Evolutionary conservation across 2,329 filamentous ascomycete species (phyloP), one percentile per base, ranked within the genome.

Genomic region (Penicillium sp.): DNA sequence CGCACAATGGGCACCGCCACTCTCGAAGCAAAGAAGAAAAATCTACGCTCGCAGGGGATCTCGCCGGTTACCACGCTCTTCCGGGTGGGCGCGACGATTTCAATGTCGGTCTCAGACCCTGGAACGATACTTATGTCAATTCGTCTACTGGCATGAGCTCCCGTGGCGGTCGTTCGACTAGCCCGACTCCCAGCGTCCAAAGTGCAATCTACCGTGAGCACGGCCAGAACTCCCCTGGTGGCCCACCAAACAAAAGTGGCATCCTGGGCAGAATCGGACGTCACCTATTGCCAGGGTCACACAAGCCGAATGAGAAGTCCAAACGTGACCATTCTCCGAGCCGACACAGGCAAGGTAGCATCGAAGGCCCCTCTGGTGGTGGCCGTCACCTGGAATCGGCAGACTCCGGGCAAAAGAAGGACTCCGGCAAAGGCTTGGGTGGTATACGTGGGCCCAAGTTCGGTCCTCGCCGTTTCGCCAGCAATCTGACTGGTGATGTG

Each of bases 1-100:
- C 57, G 22, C 57, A 60, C 78, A 69, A 80, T 49, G 62, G 63
- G 13, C 68, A 67, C 47, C 63, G 67, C 24, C 67, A 73, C 54
- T 73, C 71, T 27, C 72, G 74, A 50, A 83, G 80, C 62, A 82
- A 78, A 60, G 80, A 83, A 55, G 80, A 82, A 46, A 73, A 68
- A 29, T 61, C 69, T n/a, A 67, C 61, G 13, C 56, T 58, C 26
- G 63, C 65, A 13, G 64, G 63, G 11, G 66, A 69, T 49, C 55
- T 68, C 6, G 60, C 63, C 37, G 60, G 66, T 28, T 82, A 82
- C 58, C 74, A 82, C 26, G 68, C 87, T 57, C 80, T 86, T 50
- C 87, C 87, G n/a, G 77, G 82, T 46, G 90, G 85, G 65, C 79
- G 86, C 59, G 88, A 95, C 64, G 86, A 91, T 49, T 83, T 85